Evolutionary conservation across 2,329 filamentous ascomycete species (phyloP), one percentile per base, ranked within the genome.

Genomic region (Seiridium unicorne): DNA sequence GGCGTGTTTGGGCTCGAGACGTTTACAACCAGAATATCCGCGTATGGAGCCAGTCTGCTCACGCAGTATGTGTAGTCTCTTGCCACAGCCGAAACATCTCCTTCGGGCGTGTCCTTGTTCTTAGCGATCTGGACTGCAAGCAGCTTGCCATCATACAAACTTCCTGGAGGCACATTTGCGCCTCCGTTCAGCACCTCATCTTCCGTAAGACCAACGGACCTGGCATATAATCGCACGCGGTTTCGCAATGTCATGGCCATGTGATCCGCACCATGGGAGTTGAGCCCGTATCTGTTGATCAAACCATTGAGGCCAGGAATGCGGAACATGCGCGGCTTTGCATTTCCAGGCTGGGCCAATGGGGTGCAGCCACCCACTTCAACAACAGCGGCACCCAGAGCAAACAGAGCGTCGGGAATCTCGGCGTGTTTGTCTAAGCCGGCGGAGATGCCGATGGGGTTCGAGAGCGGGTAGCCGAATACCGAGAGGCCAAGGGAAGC

Each of bases 1-100:
- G 94, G 94, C 0, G 94, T 98, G 77, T 99, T 99, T 32, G 95
- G 95, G 68, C 91, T 96, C 70, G 93, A 97, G 55, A 99, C 95
- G 69, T 99, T 99, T 70, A 99, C 95, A 6, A 98, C 94, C n/a
- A 99, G 79, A 42, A 99, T 90, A 70, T 99, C 95, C 9, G 95
- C 93, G 72, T 97, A 99, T 55, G 84, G 89, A 3, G 90, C 95
- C 44, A 99, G 79, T 51, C 88, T 84, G 58, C 90, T 82, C 3
- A 97, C 93, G 69, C 94, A 97, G 74, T 90, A 91, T n/a, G 95
- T 90, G 72, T 98, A 97, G 72, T 89, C 86, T 68, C 89, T 85
- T 32, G 84, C 83, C 55, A 98, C 89, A 38, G 93, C 93, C 47
- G 89, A 85, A 62, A 97, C 89, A 71, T 98, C 92, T 53, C 83